phyloP scores from a whole-genome alignment of 495 filamentous ascomycete species.

The Thozetella sp. region DNA sequence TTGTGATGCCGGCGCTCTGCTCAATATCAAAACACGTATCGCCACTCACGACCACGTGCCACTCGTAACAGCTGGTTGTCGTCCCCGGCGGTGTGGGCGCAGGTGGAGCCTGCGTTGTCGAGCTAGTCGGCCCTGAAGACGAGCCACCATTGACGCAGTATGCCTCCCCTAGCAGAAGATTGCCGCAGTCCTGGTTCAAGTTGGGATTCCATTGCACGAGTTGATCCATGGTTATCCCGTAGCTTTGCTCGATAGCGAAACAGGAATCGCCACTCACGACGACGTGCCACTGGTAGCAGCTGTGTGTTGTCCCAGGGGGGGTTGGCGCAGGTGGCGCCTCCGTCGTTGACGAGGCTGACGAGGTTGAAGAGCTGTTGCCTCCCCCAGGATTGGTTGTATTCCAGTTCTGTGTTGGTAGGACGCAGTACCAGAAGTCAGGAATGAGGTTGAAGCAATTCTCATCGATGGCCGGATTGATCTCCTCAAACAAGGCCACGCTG shows the following conservation, averaged over 20 bases:
- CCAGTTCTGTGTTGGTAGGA: constrained; percentile 13
- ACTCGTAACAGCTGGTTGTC: constrained; percentile 14
- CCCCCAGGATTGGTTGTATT: constrained; percentile 10
- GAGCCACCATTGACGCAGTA: too few relatives aligned
- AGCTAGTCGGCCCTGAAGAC: too few relatives aligned
- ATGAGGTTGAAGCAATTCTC: constrained; percentile 16
- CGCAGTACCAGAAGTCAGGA: constrained; percentile 18
- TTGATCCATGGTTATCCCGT: not conserved
- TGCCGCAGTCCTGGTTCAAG: not conserved
- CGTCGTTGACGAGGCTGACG: constrained; percentile 2
- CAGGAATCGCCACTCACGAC: not conserved
- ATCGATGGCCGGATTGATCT: constrained; percentile 19
- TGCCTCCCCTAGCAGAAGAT: not conserved
- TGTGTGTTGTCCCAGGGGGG: not conserved
- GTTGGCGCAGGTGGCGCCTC: constrained; percentile 8
- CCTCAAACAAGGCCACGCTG: constrained; percentile 9
- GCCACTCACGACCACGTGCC: constrained; percentile 11
- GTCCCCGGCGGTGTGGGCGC: constrained; percentile 14
- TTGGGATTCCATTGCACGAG: not conserved
- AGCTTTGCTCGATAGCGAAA: not conserved
- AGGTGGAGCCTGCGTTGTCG: too few relatives aligned
- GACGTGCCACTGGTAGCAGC: not conserved
- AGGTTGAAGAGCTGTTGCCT: too few relatives aligned
- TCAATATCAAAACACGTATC: constrained; percentile 17
- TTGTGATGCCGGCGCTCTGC: constrained; percentile 14